These are phyloP conservation scores for Skeletonema tropicum DNA, from an alignment of 108 stramenopile species.

Conservation along the genomic window DNA sequence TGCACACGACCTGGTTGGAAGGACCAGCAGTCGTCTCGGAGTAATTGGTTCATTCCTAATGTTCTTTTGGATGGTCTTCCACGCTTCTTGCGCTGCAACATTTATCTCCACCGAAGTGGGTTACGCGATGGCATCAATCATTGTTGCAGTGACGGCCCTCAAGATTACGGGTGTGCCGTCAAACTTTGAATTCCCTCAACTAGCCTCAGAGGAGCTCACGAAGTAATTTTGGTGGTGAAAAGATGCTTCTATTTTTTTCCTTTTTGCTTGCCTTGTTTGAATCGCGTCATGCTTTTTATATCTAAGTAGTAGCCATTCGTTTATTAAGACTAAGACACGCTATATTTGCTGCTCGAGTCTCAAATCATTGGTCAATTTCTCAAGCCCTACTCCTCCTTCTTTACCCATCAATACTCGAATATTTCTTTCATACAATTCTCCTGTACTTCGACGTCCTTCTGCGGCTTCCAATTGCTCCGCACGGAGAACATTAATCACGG, in stretches of 20 bases:
- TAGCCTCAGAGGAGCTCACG: too few species aligned
- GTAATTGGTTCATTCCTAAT: neutral
- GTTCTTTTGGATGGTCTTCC: neutral
- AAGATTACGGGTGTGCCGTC: neutral
- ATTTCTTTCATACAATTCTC: constrained; percentile 66
- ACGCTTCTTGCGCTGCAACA: neutral
- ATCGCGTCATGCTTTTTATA: too few species aligned
- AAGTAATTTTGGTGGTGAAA: too few species aligned
- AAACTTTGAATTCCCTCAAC: too few species aligned
- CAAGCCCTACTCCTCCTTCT: constrained; percentile 56
- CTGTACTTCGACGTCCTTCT: constrained; percentile 61
- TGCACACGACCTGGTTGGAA: neutral
- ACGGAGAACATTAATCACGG: constrained; percentile 79
- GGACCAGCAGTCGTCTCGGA: neutral
- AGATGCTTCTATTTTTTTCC: too few species aligned
- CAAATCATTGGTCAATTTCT: constrained; percentile 60
- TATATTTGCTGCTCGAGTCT: constrained; percentile 51
- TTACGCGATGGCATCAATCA: neutral
- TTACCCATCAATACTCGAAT: constrained; percentile 57
- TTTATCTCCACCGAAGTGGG: neutral
- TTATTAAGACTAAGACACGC: neutral
- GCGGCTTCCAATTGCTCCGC: constrained; percentile 82
- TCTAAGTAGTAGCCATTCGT: too few species aligned
- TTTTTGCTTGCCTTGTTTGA: too few species aligned
- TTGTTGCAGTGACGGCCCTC: neutral